Evolutionary conservation across 441 rosid genomes (phyloP), one percentile per base, ranked within the genome.

Genomic region (Syzygium malaccense): DNA sequence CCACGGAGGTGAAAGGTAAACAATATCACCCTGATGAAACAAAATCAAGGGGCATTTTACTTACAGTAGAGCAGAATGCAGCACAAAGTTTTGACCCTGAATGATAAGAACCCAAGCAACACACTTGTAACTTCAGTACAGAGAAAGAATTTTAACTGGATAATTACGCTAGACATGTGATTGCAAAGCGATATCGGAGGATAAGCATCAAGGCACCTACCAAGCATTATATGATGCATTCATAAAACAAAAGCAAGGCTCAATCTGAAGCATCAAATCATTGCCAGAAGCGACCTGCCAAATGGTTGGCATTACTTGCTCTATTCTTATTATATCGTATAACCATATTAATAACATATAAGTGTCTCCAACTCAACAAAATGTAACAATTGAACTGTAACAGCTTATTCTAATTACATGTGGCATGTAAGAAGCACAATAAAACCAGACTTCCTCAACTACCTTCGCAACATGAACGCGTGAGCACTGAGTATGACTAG

Each of bases 1-100:
- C 94, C 94, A 94, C 30, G 94, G 94, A 26, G 94, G 94, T 25
- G 95, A 78, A 30, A 94, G 91, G 88, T 90, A 94, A 84, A 91
- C 87, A 8, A 93, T 87, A 83, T 93, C 93, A 45, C 92, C 94
- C 92, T 92, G 49, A 66, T 2, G 71, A 57, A 79, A 85, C 26
- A 55, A 88, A 64, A 54, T 33, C 66, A 86, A 48, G 1, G 55
- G 83, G 55, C 68, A 68, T 64, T 32, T 60, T 41, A 53, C 17
- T 41, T 85, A 54, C 41, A 54, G 10, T 30, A 41, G 49, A 32
- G 48, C 86, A 28, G 5, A 53, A 53, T 53, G 58, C 57, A 85
- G 60, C 49, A 30, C 15, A 28, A 14, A 51, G 56, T 49, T n/a
- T 84, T 49, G 55, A 51, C 57, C 58, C 41, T 41, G n/a, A 0